phyloP scores from a whole-genome alignment of 2,329 filamentous ascomycete genomes.

The Hypoxylon sp. region DNA sequence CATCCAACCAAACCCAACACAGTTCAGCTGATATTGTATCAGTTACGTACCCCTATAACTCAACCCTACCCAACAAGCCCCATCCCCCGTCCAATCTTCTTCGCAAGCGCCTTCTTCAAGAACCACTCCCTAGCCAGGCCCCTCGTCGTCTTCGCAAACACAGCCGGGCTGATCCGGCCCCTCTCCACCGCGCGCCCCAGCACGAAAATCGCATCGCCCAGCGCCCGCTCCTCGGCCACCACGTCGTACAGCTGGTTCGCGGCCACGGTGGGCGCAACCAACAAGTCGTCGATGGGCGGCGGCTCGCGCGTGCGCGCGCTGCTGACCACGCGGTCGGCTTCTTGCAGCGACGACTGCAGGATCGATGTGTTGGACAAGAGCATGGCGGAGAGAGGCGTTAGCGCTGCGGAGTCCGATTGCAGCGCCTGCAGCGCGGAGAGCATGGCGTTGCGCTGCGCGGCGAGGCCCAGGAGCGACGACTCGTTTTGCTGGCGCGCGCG shows the following conservation, averaged over 20 bases:
- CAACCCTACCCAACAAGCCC: conserved; percentile 65
- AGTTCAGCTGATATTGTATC: neutral
- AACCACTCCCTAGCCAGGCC: conserved; percentile 85
- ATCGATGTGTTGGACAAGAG: conserved; percentile 84
- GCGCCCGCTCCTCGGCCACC: conserved; percentile 88
- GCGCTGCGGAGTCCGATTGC: conserved; percentile 78
- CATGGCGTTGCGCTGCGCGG: conserved; percentile 85
- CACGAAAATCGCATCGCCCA: conserved; percentile 89
- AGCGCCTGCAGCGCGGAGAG: conserved; percentile 77
- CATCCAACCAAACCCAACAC: neutral
- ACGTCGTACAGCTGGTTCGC: conserved; percentile 92
- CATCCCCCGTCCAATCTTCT: conserved; percentile 84
- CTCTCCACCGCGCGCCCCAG: conserved; percentile 81
- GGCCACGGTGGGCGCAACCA: conserved; percentile 94
- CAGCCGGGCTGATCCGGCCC: conserved; percentile 78
- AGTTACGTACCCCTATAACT: neutral
- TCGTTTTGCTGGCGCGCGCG: conserved; percentile 79
- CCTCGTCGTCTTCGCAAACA: conserved; percentile 84
- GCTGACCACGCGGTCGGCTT: conserved; percentile 84
- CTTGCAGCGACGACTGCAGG: conserved; percentile 80
- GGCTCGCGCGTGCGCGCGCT: conserved; percentile 77
- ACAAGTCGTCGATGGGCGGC: conserved; percentile 87
- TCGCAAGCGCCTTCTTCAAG: conserved; percentile 83
- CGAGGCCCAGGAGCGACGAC: conserved; percentile 80
- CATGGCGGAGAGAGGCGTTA: conserved; percentile 79